These are phyloP conservation scores for Tolypocladium inflatum DNA, from an alignment of 2,329 filamentous ascomycete genomes.

Conservation along the genomic window DNA sequence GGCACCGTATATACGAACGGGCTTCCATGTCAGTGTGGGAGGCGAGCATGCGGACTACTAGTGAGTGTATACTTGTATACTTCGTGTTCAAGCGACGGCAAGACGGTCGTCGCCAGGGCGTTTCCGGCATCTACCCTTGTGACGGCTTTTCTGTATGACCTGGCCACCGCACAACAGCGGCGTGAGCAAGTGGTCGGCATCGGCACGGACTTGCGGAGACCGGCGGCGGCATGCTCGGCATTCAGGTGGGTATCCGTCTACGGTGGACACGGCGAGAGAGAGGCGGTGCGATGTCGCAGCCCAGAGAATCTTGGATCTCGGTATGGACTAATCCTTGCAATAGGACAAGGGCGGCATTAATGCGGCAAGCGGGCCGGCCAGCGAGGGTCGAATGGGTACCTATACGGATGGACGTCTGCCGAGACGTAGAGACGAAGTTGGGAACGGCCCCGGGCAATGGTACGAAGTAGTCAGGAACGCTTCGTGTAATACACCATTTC, in stretches of 20 bases:
- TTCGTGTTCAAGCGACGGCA: not conserved
- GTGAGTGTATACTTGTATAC: not conserved
- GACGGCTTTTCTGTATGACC: not conserved
- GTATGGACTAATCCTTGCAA: not conserved
- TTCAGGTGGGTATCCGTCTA: not conserved
- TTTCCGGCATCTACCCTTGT: not conserved
- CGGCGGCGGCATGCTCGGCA: not conserved
- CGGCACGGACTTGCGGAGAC: not conserved
- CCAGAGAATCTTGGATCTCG: not conserved
- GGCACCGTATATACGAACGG: not conserved
- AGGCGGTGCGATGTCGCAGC: not conserved
- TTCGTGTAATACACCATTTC: not conserved
- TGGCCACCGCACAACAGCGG: not conserved
- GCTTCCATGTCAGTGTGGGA: not conserved
- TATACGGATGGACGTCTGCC: not conserved
- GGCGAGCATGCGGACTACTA: not conserved
- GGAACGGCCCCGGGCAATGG: too few relatives aligned
- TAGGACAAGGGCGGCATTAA: not conserved
- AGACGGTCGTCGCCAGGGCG: not conserved
- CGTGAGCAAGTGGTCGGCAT: not conserved
- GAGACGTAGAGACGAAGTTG: not conserved
- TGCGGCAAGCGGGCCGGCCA: too few relatives aligned
- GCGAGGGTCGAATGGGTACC: too few relatives aligned
- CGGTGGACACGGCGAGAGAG: not conserved
- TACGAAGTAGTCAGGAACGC: too few relatives aligned